Base-by-base conservation (phyloP, 169 alveolate species). In the Plasmodium inui region DNA sequence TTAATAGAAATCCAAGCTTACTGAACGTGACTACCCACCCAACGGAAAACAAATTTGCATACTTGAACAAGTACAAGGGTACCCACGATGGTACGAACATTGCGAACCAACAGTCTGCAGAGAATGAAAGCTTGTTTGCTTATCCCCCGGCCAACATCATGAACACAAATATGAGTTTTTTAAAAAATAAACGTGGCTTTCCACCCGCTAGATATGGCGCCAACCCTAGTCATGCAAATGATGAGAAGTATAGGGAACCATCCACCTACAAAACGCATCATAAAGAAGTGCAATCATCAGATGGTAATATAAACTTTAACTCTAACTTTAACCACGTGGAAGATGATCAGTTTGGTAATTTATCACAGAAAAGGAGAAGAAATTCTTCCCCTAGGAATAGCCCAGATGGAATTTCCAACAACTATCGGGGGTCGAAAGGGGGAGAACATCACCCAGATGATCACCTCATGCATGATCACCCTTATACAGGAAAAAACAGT, bases 361-460 rank as follows among this genome's bases (percentile, higher is more conserved):
- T 86, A 74, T 28, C 70, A 19, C 41, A 28, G n/a, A 74, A n/a
- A 28, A 55, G 73, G 71, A 86, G 70, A 86, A 86, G 44, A 74
- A 73, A 55, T n/a, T 17, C 8, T 0, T 74, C 83, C 26, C 46
- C 70, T 71, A 84, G 70, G 78, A 55, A 84, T 84, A 84, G 28
- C 30, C 30, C 34, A 32, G 82, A 67, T 37, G 19, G 8, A 8
- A 10, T 19, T 30, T 61, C 46, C 41, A 61, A 7, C 14, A 37
- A 26, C n/a, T 46, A 74, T 74, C 30, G 30, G 55, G 39, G 44
- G 44, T 37, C 57, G 3, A 41, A 74, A 74, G n/a, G 50, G 28
- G 82, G 4, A 30, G 82, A 73, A 80, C 39, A 34, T 74, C 39
- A 37, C 46, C 34, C 84, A 41, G 32, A 22, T 14, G 84, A 34